phyloP scores from a whole-genome alignment of 2,329 filamentous ascomycete species.

The Waltergamsia citrina region DNA sequence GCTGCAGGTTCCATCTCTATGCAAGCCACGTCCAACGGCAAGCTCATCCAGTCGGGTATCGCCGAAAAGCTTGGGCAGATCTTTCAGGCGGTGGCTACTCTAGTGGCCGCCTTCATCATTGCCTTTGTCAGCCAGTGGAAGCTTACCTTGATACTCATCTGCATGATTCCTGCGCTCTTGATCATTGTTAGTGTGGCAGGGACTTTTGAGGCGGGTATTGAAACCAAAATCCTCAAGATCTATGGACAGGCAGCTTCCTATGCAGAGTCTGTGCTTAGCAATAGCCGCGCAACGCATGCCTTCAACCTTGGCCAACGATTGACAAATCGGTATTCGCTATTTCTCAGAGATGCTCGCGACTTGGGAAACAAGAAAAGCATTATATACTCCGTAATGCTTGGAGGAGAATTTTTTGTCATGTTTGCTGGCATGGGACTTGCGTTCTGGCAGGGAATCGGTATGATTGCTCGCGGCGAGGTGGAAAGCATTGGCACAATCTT shows the following conservation, averaged over 20 bases:
- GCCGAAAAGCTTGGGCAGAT: slow-evolving; percentile 20
- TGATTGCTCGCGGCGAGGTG: slow-evolving; percentile 18
- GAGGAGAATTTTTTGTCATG: slow-evolving; percentile 23
- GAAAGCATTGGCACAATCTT: slow-evolving; percentile 8
- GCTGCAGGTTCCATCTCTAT: slow-evolving; percentile 23
- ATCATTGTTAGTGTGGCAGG: slow-evolving; percentile 10
- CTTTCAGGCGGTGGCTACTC: slow-evolving; percentile 19
- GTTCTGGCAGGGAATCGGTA: slow-evolving; percentile 20
- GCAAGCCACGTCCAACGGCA: slow-evolving; percentile 28
- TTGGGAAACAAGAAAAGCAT: slow-evolving; percentile 6
- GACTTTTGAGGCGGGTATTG: slow-evolving; percentile 11
- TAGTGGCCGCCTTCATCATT: slow-evolving; percentile 20
- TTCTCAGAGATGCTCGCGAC: slow-evolving; percentile 6
- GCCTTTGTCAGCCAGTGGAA: slow-evolving; percentile 24
- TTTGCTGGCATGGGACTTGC: slow-evolving; percentile 10
- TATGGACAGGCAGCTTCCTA: slow-evolving; percentile 14
- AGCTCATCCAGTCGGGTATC: slow-evolving; percentile 22
- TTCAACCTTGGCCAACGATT: slow-evolving; percentile 8
- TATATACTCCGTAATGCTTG: slow-evolving; percentile 5
- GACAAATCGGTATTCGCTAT: slow-evolving; percentile 6
- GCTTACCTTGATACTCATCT: slow-evolving; percentile 19
- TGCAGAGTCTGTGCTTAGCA: slow-evolving; percentile 14
- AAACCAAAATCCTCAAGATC: slow-evolving; percentile 13
- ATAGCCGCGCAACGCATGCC: slow-evolving; percentile 8
- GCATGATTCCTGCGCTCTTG: slow-evolving; percentile 5